Base-by-base conservation (phyloP, 495 filamentous ascomycete genomes). In the Chaetomium cochliodes region DNA sequence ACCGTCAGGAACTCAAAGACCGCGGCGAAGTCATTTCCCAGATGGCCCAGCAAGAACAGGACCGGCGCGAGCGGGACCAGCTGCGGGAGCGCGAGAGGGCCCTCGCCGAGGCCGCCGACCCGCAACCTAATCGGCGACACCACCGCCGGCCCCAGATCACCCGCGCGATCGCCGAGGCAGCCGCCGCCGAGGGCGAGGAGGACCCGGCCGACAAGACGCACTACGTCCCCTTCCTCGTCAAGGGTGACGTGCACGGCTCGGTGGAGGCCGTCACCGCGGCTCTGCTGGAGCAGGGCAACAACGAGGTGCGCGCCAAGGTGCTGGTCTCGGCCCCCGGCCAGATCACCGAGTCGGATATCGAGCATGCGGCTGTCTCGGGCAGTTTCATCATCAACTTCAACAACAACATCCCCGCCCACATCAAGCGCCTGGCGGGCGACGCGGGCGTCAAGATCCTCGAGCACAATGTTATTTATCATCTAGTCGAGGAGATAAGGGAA, bases 201-300 rank as follows among this genome's bases (percentile, higher is more conserved):
- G 56, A 60, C 2, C 67, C 87, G 60, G 85, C 85, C 18, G 75
- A 82, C 25, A 87, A 86, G 0, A 81, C 84, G 8, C 86, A 89
- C 63, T 72, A 85, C n/a, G 80, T 96, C 59, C 85, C 86, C 65
- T 92, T 97, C 77, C 83, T 93, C 50, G 80, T 99, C 78, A 98
- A 97, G 77, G 92, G 87, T 50, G 96, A 99, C 72, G 94, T 98
- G 18, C 86, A 86, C 61, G 94, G 94, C 12, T 97, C 92, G 1
- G 93, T 92, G 8, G 94, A 99, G 75, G 94, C 94, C 6, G 89
- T 97, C 9, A 74, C 88, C 58, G 88, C 90, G 58, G 84, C 88
- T 16, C 80, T 98, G 65, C 77, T 84, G 23, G 82, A 86, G 60
- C 77, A 97, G 58, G 92, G 93, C 33, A 96, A 89, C 79, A 85